Conservation (phyloP, 176 grass and related monocot genomes). For the Leersia perrieri region DNA sequence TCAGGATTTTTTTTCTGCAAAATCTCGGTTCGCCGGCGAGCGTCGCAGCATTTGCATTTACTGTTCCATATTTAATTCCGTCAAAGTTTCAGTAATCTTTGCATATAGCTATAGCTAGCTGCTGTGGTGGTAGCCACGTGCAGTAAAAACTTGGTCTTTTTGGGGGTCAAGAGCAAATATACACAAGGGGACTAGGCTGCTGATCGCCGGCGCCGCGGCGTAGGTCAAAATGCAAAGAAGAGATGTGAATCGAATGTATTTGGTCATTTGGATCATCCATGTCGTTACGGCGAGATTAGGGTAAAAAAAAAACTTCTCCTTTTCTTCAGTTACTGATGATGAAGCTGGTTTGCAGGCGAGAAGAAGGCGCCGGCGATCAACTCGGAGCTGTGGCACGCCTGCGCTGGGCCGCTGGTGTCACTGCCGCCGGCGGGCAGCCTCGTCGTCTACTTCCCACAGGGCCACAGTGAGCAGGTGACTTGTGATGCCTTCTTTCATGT, state of each 20-base stretch:
- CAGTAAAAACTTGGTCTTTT: neutral
- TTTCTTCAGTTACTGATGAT: neutral
- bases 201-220: neutral
- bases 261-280: neutral
- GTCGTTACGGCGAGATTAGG: neutral
- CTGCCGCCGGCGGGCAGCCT: conserved; percentile 70
- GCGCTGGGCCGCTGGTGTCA: conserved; percentile 58
- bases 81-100: neutral
- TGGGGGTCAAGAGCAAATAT: neutral
- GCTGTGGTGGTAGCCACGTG: neutral
- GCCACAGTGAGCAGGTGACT: conserved; percentile 76
- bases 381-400: conserved; percentile 74
- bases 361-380: conserved; percentile 58
- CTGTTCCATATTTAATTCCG: neutral
- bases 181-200: neutral
- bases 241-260: neutral
- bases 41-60: neutral
- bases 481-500: neutral
- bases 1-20: neutral
- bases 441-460: conserved; percentile 85
- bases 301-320: neutral
- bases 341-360: conserved; percentile 39
- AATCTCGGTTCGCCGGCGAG: neutral
- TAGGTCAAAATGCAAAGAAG: neutral
- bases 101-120: neutral